Evolutionary conservation across 495 filamentous ascomycete genomes (phyloP).

Genomic region (Annulohypoxylon nitens): DNA sequence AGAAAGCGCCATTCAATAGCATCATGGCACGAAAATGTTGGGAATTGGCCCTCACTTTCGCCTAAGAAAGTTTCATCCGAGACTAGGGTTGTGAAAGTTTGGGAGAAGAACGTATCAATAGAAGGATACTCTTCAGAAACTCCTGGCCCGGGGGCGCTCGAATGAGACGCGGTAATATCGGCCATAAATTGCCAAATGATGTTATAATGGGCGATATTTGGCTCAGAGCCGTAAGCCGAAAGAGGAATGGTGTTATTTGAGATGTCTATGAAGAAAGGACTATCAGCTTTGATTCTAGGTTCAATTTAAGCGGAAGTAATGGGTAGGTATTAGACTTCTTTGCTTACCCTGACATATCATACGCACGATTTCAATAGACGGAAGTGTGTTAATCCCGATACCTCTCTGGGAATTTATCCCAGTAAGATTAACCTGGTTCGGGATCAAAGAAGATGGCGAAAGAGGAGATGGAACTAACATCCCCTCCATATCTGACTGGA

Average conservation of each 20-base stretch:
- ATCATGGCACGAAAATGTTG: neutral
- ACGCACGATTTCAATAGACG: neutral
- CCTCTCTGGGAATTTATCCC: neutral
- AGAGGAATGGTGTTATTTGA: neutral
- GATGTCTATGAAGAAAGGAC: neutral
- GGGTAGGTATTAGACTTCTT: neutral
- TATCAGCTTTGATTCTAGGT: neutral
- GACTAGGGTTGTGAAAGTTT: neutral
- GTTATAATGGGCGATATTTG: neutral
- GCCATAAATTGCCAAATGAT: neutral
- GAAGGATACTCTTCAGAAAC: neutral
- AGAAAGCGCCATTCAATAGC: conserved; percentile 7
- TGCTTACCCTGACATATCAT: neutral
- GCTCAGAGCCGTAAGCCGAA: neutral
- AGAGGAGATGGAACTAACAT: neutral
- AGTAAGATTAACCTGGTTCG: neutral
- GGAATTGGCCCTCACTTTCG: neutral
- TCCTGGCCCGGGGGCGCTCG: too few species aligned
- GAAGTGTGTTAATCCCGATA: neutral
- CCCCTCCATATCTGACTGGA: neutral
- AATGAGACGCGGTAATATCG: neutral
- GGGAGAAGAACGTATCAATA: neutral
- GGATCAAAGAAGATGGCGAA: neutral
- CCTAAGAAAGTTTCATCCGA: neutral
- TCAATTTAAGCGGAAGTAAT: neutral